Base-by-base conservation (phyloP, 768 basidiomycete species). In the Phylloporus arenicola region DNA sequence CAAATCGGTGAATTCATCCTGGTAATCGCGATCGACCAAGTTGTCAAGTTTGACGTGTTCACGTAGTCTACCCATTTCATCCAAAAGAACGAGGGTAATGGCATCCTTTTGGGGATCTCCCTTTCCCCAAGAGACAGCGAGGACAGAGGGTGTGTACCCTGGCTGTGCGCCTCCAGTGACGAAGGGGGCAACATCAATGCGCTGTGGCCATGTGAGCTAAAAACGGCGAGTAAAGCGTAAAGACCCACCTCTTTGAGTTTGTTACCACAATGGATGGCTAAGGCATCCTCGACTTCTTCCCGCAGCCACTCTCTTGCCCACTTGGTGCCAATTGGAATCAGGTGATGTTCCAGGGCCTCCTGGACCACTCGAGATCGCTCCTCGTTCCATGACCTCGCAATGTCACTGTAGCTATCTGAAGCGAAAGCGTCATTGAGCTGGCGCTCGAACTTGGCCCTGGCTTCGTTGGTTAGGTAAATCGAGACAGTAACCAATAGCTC, bases 81-180 rank as follows among this genome's bases (percentile, higher is more conserved):
- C 94, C 41, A 97, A 64, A 71, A 84, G 89, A 50, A 94, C 86
- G 35, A 92, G 72, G 19, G 83, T 80, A 48, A 97, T 87, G 7
- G 86, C 84, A 67, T 99, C 95, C 61, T 88, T 88, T 60, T 86
- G 83, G 34, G 92, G 90, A 59, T 96, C 93, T 33, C 96, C 96
- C 69, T 89, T 86, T 33, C 96, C 96, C 84, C 92, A 93, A 7
- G 94, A 95, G 50, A 95, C 68, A 3, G 94, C 90, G 37, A 99
- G 77, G 19, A 98, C 92, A 19, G 84, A 76, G 43, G 93, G 69
- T 35, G 79, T 72, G 61, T 90, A 81, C 12, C 89, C 92, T 46
- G 75, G 70, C 49, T 80, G 82, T 71, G 88, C 81, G 7, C 78
- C 77, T 1, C 74, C 68, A 5, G 79, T 79, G 22, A 70, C 64